Percentiles rank a stretch among this genome's conserved stretches.
phyloP scores from a whole-genome alignment of 2,329 filamentous ascomycete species.

The Hypoxylon sp. region DNA sequence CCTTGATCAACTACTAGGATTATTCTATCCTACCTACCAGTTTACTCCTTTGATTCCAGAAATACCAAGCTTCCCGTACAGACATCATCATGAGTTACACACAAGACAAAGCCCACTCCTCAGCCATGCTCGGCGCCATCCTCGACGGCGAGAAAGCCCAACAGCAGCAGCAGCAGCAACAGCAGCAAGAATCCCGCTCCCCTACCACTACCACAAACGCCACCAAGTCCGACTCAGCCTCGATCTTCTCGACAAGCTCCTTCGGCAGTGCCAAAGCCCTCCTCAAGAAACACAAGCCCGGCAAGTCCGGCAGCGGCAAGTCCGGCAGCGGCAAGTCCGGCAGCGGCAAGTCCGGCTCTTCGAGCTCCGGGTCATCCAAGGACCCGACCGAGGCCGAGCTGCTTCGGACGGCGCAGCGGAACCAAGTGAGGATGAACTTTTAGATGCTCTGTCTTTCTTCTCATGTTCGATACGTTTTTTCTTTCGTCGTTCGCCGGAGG shows the following conservation, averaged over 20 bases:
- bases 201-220: background rate
- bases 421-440: slow-evolving; percentile 31
- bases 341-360: background rate
- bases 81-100: slow-evolving; percentile 26
- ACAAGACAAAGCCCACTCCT: slow-evolving; percentile 33
- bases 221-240: slow-evolving; percentile 31
- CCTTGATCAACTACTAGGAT: no score
- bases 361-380: background rate
- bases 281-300: slow-evolving; percentile 28
- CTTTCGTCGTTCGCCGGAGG: no score
- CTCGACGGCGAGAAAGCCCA: slow-evolving; percentile 23
- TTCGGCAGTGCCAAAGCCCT: slow-evolving; percentile 33
- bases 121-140: slow-evolving; percentile 21
- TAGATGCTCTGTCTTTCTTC: background rate
- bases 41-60: no score
- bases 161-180: slow-evolving; percentile 6
- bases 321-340: no score
- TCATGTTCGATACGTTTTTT: no score
- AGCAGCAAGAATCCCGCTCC: slow-evolving; percentile 1
- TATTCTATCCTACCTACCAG: no score
- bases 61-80: no score
- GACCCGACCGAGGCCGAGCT: slow-evolving; percentile 23
- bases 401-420: slow-evolving; percentile 17
- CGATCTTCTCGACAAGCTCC: slow-evolving; percentile 33
- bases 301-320: slow-evolving; percentile 19